Base-by-base conservation (phyloP, 192 early-diverging fungal species). In the Cetraspora pellucida region DNA sequence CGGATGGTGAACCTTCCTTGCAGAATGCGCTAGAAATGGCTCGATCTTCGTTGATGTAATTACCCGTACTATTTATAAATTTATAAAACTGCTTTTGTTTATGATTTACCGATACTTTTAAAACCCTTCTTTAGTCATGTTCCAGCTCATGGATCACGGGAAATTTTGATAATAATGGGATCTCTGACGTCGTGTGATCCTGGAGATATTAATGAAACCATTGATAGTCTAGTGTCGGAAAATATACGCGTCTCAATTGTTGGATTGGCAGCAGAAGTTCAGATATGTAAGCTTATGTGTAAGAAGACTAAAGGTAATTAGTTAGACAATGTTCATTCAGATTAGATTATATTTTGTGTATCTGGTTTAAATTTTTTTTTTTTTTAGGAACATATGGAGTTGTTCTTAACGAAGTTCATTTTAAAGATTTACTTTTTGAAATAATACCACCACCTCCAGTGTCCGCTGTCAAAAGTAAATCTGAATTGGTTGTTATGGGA, bases 101-200 rank as follows among this genome's bases (percentile, higher is more conserved):
- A 60, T 0, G 5, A 58, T 59, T 63, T 82, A 27, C 5, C 17
- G 21, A 71, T 68, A 60, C 9, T 68, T 19, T 54, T 19, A 10
- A 13, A 17, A 77, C 63, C 21, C 57, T 63, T 25, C 17, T 76
- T 27, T 86, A 83, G 82, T 49, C 88, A 96, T 72, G 94, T 95
- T n/a, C 96, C 96, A 11, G 84, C 89, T 4, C 97, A 99, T 74
- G 95, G 95, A 60, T 90, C 92, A 2, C 88, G 93, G 23, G 97
- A 99, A 78, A 87, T 97, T 52, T 74, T 98, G 3, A 83, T 96
- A n/a, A 84, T 99, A 1, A 91, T 92, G 78, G 95, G 91, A 1
- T 92, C 96, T 0, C 84, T 99, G 28, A 95, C 94, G 2, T 94
- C 97, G 0, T 97, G 95, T 77, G 97, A 99, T 80, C 97, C 97